Conservation (phyloP, 78 protist species). For the Planoprotostelium fungivorum region DNA sequence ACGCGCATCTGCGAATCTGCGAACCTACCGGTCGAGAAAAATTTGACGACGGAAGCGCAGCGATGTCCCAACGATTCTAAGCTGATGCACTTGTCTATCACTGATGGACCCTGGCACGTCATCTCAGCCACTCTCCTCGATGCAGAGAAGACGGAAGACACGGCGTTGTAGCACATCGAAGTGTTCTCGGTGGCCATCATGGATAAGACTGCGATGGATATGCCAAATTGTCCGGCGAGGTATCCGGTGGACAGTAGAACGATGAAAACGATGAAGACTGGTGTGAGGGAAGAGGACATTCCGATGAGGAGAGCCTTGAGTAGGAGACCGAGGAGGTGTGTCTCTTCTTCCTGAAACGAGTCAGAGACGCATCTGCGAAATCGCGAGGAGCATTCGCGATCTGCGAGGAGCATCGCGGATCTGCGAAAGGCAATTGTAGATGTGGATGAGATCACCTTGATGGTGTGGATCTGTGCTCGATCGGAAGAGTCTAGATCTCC, state of each 20-base stretch:
- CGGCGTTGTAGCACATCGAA: constrained; percentile 2
- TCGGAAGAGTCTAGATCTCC: not conserved
- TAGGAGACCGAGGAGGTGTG: not conserved
- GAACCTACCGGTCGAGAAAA: not conserved
- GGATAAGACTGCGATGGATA: not conserved
- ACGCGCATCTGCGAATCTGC: too few species aligned
- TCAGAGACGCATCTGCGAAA: too few species aligned
- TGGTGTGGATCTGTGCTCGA: not conserved
- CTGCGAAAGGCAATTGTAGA: not conserved
- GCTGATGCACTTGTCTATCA: not conserved
- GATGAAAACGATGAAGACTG: not conserved
- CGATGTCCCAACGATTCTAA: not conserved
- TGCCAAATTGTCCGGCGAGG: not conserved
- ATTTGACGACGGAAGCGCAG: not conserved
- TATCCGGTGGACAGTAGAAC: not conserved
- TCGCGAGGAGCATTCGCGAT: too few species aligned
- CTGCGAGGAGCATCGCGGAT: too few species aligned
- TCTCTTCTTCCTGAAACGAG: not conserved
- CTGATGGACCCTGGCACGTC: not conserved
- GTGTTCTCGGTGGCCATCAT: not conserved
- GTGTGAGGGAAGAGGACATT: not conserved
- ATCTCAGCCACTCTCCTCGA: not conserved
- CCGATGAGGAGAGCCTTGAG: not conserved
- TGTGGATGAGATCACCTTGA: not conserved
- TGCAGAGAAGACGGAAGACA: not conserved